phyloP scores from a whole-genome alignment of 1,139 yeast genomes.

The Suhomyces yuchorum region DNA sequence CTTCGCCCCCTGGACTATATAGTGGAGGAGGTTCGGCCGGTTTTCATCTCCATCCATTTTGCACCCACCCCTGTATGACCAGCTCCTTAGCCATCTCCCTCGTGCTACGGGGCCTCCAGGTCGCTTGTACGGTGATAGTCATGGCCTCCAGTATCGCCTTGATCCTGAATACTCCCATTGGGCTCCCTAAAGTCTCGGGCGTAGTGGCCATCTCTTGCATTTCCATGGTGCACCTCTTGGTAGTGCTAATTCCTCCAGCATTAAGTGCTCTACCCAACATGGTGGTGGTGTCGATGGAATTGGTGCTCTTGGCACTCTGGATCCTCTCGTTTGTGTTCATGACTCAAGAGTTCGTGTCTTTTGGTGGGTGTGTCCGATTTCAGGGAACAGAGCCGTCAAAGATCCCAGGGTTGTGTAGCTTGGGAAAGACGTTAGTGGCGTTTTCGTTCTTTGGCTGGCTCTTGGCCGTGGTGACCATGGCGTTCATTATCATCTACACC shows the following conservation, averaged over 20 bases:
- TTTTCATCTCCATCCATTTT: background rate
- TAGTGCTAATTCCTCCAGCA: slow-evolving; percentile 12
- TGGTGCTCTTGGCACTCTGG: slow-evolving; percentile 14
- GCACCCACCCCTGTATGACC: slow-evolving; percentile 12
- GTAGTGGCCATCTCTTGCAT: slow-evolving; percentile 14
- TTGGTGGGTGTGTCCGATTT: slow-evolving; percentile 13
- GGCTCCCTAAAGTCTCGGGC: slow-evolving; percentile 9
- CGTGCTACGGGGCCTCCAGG: slow-evolving; percentile 12
- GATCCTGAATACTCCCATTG: slow-evolving; percentile 1
- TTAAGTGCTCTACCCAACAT: slow-evolving; percentile 11
- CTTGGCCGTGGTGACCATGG: slow-evolving; percentile 8
- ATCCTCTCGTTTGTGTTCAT: slow-evolving; percentile 14
- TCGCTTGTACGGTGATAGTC: slow-evolving; percentile 12
- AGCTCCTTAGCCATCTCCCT: slow-evolving; percentile 13
- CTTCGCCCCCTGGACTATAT: background rate
- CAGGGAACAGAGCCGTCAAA: background rate
- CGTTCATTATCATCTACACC: slow-evolving; percentile 9
- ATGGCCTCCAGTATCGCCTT: slow-evolving; percentile 9
- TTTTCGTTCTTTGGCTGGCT: slow-evolving; percentile 35
- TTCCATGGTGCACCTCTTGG: slow-evolving; percentile 12
- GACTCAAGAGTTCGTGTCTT: slow-evolving; percentile 11
- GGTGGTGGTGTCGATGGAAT: slow-evolving; percentile 11
- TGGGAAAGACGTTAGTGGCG: slow-evolving; percentile 33
- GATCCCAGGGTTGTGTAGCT: slow-evolving; percentile 11
- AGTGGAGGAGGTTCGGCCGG: background rate